phyloP scores from a whole-genome alignment of 2,329 filamentous ascomycete species.

The Claviceps sp. region DNA sequence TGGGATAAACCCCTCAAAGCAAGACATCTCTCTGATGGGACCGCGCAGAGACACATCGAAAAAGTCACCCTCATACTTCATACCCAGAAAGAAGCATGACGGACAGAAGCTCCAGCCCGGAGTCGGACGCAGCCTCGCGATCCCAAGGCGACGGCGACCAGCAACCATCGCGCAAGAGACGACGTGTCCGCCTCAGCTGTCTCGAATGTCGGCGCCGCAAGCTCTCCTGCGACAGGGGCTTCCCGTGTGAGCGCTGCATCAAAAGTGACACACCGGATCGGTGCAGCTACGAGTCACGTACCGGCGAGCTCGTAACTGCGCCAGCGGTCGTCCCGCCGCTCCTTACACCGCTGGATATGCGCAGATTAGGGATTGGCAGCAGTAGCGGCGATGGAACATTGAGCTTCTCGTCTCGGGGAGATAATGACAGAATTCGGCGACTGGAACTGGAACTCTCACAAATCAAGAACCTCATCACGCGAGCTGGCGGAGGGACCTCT shows the following conservation, averaged over 20 bases:
- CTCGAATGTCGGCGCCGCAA: conserved; percentile 48
- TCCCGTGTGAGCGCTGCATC: conserved; percentile 48
- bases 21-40: background rate
- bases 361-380: conserved; percentile 22
- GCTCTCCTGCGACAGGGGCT: conserved; percentile 47
- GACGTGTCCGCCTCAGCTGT: conserved; percentile 45
- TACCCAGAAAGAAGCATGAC: conserved; percentile 7
- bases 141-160: conserved; percentile 19
- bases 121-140: conserved; percentile 20
- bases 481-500: conserved; percentile 25
- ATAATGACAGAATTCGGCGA: conserved; percentile 44
- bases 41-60: background rate
- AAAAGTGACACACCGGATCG: conserved; percentile 47
- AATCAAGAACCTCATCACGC: conserved; percentile 37
- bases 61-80: background rate
- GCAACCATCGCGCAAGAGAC: conserved; percentile 38
- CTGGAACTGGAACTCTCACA: conserved; percentile 46
- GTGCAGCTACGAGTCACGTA: conserved; percentile 46
- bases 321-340: conserved; percentile 31
- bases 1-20: conserved; percentile 8
- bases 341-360: conserved; percentile 27
- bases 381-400: conserved; percentile 15
- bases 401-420: conserved; percentile 25
- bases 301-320: conserved; percentile 34
- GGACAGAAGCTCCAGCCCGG: conserved; percentile 26